These are phyloP conservation scores for Cyclocybe aegerita DNA, from an alignment of 768 basidiomycete genomes.

Conservation along the genomic window DNA sequence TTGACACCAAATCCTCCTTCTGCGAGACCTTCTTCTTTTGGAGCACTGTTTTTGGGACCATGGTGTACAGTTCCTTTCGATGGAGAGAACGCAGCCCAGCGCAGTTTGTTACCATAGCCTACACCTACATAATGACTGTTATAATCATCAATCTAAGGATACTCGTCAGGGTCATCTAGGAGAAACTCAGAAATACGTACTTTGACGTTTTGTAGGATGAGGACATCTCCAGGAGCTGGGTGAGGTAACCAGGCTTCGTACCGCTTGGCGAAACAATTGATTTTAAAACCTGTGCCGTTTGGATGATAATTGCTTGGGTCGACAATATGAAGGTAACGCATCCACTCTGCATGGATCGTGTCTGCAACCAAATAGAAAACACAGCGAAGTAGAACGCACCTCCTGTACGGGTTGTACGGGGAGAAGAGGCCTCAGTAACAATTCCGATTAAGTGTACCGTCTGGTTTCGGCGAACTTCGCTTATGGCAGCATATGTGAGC, in stretches of 20 bases:
- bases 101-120: slow-evolving; percentile 46
- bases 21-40: slow-evolving; percentile 30
- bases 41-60: slow-evolving; percentile 35
- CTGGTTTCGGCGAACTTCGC: slow-evolving; percentile 3
- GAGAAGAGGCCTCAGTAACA: slow-evolving; percentile 15
- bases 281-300: slow-evolving; percentile 27
- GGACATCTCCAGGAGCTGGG: slow-evolving; percentile 44
- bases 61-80: slow-evolving; percentile 34
- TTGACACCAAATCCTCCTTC: slow-evolving; percentile 35
- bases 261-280: slow-evolving; percentile 54
- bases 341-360: slow-evolving; percentile 41
- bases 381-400: slow-evolving; percentile 16
- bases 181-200: slow-evolving; percentile 25
- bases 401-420: slow-evolving; percentile 16
- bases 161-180: not conserved
- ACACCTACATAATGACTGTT: slow-evolving; percentile 31
- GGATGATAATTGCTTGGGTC: slow-evolving; percentile 49
- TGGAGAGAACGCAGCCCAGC: slow-evolving; percentile 57
- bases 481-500: slow-evolving; percentile 17
- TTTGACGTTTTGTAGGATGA: slow-evolving; percentile 52
- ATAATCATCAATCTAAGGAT: slow-evolving; percentile 31
- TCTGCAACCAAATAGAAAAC: not conserved
- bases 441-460: slow-evolving; percentile 22
- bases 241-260: slow-evolving; percentile 51
- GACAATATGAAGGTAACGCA: slow-evolving; percentile 41